phyloP scores from a whole-genome alignment of 2,329 filamentous ascomycete genomes.

The Apiospora rasikravindrae region DNA sequence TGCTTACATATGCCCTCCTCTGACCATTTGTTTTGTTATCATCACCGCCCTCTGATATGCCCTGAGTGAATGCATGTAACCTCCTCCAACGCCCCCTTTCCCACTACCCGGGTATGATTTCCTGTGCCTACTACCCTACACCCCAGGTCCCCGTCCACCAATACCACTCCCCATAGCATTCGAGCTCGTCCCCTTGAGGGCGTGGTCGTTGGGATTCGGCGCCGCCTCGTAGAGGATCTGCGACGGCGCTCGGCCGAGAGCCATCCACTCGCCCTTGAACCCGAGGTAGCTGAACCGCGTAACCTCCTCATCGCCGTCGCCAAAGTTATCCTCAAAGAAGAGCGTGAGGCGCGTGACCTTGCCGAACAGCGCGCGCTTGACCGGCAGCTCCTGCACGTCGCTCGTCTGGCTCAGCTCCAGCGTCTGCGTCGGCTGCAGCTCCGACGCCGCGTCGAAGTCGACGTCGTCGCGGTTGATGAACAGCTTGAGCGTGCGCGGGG shows the following conservation, averaged over 20 bases:
- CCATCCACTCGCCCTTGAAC: conserved; percentile 95
- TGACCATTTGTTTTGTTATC: neutral
- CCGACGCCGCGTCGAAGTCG: conserved; percentile 79
- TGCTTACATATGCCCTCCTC: neutral
- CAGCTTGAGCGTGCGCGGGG: conserved; percentile 83
- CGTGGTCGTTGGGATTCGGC: conserved; percentile 88
- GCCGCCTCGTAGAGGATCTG: conserved; percentile 94
- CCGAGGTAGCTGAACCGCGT: conserved; percentile 83
- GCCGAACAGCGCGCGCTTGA: conserved; percentile 88
- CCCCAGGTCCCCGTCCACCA: conserved; percentile 47
- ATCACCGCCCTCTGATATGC: neutral
- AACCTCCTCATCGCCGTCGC: conserved; percentile 77
- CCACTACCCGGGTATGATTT: neutral
- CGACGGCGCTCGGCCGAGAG: conserved; percentile 78
- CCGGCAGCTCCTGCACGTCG: conserved; percentile 84
- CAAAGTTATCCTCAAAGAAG: conserved; percentile 93
- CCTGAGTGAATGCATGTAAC: neutral
- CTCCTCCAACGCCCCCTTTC: neutral
- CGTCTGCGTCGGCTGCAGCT: conserved; percentile 73
- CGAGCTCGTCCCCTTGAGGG: conserved; percentile 61
- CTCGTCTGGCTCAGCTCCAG: conserved; percentile 78
- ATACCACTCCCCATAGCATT: conserved; percentile 62
- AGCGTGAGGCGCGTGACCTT: conserved; percentile 81
- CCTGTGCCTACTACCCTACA: conserved; percentile 26
- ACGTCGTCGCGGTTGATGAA: conserved; percentile 87